Conservation (phyloP, 2,329 filamentous ascomycete genomes). For the Epicoccum nigrum region DNA sequence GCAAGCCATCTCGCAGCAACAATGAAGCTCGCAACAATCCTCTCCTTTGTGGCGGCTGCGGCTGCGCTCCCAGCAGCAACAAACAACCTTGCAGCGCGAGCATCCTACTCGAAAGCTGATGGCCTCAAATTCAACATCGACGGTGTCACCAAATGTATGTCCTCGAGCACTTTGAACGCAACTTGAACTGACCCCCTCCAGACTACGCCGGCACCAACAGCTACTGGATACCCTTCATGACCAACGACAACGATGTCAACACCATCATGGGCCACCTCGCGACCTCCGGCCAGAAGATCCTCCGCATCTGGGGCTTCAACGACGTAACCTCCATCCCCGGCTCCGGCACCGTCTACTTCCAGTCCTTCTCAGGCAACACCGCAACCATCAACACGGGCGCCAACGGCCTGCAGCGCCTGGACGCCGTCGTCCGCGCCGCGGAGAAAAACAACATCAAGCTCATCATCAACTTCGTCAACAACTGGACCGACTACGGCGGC, state of each 20-base stretch:
- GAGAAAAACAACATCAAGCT: constrained; percentile 59
- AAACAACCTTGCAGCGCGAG: constrained; percentile 21
- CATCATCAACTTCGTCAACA: constrained; percentile 62
- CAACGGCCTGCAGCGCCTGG: constrained; percentile 55
- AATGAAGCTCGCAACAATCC: constrained; percentile 33
- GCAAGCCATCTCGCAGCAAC: neutral
- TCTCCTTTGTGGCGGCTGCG: constrained; percentile 27
- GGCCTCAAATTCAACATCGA: constrained; percentile 45
- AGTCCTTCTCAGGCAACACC: constrained; percentile 56
- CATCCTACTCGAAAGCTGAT: constrained; percentile 35
- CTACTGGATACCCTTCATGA: constrained; percentile 62
- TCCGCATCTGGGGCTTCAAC: constrained; percentile 69
- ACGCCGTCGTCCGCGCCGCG: constrained; percentile 60
- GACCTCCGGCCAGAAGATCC: constrained; percentile 61
- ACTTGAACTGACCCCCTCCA: constrained; percentile 11
- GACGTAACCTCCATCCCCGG: constrained; percentile 56
- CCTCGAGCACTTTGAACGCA: neutral
- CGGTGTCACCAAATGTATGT: constrained; percentile 41
- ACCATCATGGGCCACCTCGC: constrained; percentile 54
- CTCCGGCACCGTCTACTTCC: constrained; percentile 60
- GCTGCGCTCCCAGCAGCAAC: constrained; percentile 27
- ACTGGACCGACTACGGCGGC: constrained; percentile 65
- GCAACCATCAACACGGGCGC: constrained; percentile 56
- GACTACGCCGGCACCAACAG: constrained; percentile 58
- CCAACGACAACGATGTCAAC: constrained; percentile 62